Base-by-base conservation (phyloP, 164 flowering plant species). In the Saururus chinensis region DNA sequence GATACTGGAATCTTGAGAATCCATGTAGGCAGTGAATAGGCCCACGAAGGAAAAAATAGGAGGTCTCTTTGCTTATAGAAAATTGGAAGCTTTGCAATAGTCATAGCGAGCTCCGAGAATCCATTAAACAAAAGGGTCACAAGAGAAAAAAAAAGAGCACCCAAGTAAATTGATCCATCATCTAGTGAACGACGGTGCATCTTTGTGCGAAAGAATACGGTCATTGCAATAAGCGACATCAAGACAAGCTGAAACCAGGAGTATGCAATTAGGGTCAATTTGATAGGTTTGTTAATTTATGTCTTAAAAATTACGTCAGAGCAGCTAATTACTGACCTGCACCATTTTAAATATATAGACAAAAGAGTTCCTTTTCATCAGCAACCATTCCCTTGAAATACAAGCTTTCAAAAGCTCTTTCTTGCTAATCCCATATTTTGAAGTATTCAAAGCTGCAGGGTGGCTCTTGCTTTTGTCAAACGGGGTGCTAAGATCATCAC, bases 331-430 rank as follows among this genome's bases (percentile, higher is more conserved):
- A 65, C 77, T 68, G 41, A 83, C 91, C 65, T 85, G 86, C 52
- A 40, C 7, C 63, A 80, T 30, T 61, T 85, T 83, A 74, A 83
- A 85, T 8, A 77, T 68, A 67, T 83, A 83, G 45, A 81, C 75
- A 60, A 83, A 84, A 14, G 81, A 72, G 72, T 84, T 84, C 64
- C 93, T 83, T 75, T 83, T 82, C 93, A 87, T 87, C 17, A 87
- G 80, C 62, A 87, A 66, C 35, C 62, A 42, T 62, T 87, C 90
- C 75, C 93, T 77, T 7, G 82, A 72, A 9, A 74, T 22, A 66
- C 85, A 80, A 57, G 86, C 88, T 74, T 72, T 81, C 59, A 83
- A 37, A 14, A 87, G 67, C 25, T 85, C 88, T 74, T 54, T 80
- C 74, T 79, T 80, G 62, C 74, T 66, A 22, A 78, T 77, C 11